Evolutionary conservation across 2,329 filamentous ascomycete species (phyloP).

Genomic region (Arthrobotrys iridis): DNA sequence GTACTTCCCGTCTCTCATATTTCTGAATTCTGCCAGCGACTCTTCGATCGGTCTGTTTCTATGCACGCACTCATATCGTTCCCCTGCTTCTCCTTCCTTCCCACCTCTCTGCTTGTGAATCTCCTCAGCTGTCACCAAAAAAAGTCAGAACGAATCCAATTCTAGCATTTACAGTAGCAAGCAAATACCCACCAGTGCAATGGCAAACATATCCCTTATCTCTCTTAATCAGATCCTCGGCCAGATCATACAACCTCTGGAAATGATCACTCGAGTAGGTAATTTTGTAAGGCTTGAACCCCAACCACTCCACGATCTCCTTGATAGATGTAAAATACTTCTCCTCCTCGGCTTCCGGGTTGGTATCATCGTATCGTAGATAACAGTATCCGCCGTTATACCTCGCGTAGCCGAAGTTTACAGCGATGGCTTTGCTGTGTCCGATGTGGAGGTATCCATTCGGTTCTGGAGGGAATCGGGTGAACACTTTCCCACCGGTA

Average conservation of each 20-base stretch:
- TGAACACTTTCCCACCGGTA: slow-evolving; percentile 67
- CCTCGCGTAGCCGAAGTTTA: slow-evolving; percentile 95
- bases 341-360: slow-evolving; percentile 91
- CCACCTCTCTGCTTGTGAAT: slow-evolving; percentile 89
- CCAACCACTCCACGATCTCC: slow-evolving; percentile 87
- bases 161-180: too few relatives aligned
- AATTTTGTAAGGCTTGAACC: slow-evolving; percentile 79
- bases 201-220: slow-evolving; percentile 82
- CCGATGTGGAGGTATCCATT: slow-evolving; percentile 95
- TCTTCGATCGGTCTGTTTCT: slow-evolving; percentile 78
- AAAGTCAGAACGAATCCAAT: neutral
- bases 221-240: slow-evolving; percentile 80
- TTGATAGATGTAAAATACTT: slow-evolving; percentile 88
- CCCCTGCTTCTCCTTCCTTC: slow-evolving; percentile 70
- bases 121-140: slow-evolving; percentile 69
- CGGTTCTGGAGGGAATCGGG: slow-evolving; percentile 84
- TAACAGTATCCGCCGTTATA: slow-evolving; percentile 81
- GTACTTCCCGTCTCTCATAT: slow-evolving; percentile 92
- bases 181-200: slow-evolving; percentile 69
- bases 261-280: slow-evolving; percentile 94
- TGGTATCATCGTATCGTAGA: slow-evolving; percentile 90
- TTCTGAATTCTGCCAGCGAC: slow-evolving; percentile 83
- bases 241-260: slow-evolving; percentile 84
- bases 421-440: slow-evolving; percentile 92
- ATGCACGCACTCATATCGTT: slow-evolving; percentile 82